Conservation (phyloP, 2,329 filamentous ascomycete species). For the Epichloe amarillans region DNA sequence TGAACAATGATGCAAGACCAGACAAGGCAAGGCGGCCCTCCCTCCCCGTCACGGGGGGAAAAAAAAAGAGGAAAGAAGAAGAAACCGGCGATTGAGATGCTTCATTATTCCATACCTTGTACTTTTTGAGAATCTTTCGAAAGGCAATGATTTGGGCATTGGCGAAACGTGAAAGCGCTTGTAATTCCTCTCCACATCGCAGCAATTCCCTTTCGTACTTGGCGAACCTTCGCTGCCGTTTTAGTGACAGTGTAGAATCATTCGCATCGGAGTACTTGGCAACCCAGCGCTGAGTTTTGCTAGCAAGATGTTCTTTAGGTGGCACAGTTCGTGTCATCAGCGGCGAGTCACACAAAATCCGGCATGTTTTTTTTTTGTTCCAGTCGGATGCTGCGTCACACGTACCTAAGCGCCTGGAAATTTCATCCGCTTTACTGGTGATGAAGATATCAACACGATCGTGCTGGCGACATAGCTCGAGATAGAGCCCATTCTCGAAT, state of each 20-base stretch:
- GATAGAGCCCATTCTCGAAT: conserved; percentile 61
- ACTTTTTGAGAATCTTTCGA: conserved; percentile 80
- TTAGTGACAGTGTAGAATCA: conserved; percentile 23
- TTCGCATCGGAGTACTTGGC: conserved; percentile 26
- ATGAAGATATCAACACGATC: conserved; percentile 69
- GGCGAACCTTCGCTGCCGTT: conserved; percentile 36
- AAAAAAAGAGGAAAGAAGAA: too few relatives aligned
- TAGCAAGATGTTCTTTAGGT: conserved; percentile 32
- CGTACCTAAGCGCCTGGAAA: conserved; percentile 55
- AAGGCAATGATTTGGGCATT: conserved; percentile 64
- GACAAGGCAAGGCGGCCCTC: too few relatives aligned
- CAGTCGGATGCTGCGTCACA: not conserved
- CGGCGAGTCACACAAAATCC: not conserved
- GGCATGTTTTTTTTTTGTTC: not conserved
- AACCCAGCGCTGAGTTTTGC: conserved; percentile 33
- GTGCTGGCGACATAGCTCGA: conserved; percentile 60
- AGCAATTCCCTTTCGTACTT: conserved; percentile 40
- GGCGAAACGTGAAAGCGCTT: conserved; percentile 57
- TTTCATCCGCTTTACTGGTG: conserved; percentile 66
- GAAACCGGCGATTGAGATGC: too few relatives aligned
- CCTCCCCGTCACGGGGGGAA: too few relatives aligned
- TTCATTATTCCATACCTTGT: conserved; percentile 34
- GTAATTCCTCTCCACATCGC: conserved; percentile 57
- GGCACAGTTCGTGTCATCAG: not conserved
- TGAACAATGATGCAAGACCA: too few relatives aligned